Conservation (phyloP, 73 alveolate genomes). For the Paramecium pentaurelia region DNA sequence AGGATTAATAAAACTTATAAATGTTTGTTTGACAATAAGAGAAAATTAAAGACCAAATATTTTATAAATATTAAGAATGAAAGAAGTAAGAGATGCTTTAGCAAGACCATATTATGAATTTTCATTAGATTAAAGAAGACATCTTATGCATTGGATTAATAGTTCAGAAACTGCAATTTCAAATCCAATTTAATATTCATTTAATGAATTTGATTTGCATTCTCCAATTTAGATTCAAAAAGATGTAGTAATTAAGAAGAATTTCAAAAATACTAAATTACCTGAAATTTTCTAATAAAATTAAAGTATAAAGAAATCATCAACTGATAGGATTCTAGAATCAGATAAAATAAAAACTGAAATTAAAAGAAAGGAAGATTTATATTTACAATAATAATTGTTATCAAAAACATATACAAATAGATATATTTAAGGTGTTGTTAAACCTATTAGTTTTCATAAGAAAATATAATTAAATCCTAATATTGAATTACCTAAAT, state of each 20-base stretch:
- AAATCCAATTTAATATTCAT: background rate
- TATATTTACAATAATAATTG: background rate
- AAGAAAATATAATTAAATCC: background rate
- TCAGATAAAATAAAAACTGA: background rate
- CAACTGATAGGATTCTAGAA: background rate
- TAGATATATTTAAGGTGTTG: background rate
- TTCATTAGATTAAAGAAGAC: constrained; percentile 11
- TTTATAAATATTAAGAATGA: background rate
- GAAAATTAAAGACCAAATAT: constrained; percentile 25
- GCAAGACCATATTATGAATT: constrained; percentile 25
- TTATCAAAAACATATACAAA: background rate
- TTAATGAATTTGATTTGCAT: constrained; percentile 27
- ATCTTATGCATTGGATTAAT: constrained; percentile 21
- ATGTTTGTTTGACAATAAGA: constrained; percentile 22
- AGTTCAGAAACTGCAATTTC: constrained; percentile 11
- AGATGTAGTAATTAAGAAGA: background rate
- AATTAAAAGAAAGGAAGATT: background rate
- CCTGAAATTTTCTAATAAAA: background rate
- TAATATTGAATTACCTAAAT: background rate
- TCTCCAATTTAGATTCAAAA: constrained; percentile 6
- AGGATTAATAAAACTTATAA: background rate
- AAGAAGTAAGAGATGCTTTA: background rate
- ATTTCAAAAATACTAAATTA: constrained; percentile 1
- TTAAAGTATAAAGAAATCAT: background rate
- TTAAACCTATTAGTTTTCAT: constrained; percentile 16